phyloP scores from a whole-genome alignment of 2,329 filamentous ascomycete species.

The Grosmannia clavigera region DNA sequence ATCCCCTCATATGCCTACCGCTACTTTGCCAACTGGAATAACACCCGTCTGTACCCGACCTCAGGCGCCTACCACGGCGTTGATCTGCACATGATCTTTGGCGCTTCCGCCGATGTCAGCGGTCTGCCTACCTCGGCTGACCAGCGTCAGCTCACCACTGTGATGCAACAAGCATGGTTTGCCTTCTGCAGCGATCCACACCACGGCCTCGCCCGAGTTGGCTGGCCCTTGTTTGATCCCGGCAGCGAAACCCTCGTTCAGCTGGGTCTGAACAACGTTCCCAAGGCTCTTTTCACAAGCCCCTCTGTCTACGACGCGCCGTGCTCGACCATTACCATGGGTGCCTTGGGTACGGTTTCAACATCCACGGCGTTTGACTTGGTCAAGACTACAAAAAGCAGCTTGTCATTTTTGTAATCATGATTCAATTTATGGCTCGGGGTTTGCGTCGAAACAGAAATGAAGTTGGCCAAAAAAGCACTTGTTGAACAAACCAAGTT shows the following conservation, averaged over 20 bases:
- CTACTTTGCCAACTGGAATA: conserved; percentile 37
- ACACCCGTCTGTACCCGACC: conserved; percentile 29
- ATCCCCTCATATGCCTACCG: conserved; percentile 32
- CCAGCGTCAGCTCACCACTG: conserved; percentile 20
- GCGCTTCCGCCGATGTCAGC: conserved; percentile 25
- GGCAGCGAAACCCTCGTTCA: conserved; percentile 15
- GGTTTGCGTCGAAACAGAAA: no score
- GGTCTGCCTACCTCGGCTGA: conserved; percentile 20
- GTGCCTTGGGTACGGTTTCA: not conserved
- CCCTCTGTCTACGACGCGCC: not conserved
- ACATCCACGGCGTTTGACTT: no score
- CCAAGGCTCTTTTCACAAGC: not conserved
- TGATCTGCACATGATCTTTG: conserved; percentile 35
- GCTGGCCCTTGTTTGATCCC: conserved; percentile 23
- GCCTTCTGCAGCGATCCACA: conserved; percentile 26
- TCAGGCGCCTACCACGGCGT: conserved; percentile 37
- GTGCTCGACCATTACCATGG: conserved; percentile 3
- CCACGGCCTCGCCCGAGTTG: conserved; percentile 21
- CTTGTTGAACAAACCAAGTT: no score
- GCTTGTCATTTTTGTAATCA: no score
- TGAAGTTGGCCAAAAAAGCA: no score
- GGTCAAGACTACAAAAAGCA: no score
- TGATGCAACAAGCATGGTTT: conserved; percentile 29
- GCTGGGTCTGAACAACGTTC: conserved; percentile 16
- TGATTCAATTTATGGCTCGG: no score